phyloP scores from a whole-genome alignment of 768 basidiomycete species.

The Ramaria rubella region DNA sequence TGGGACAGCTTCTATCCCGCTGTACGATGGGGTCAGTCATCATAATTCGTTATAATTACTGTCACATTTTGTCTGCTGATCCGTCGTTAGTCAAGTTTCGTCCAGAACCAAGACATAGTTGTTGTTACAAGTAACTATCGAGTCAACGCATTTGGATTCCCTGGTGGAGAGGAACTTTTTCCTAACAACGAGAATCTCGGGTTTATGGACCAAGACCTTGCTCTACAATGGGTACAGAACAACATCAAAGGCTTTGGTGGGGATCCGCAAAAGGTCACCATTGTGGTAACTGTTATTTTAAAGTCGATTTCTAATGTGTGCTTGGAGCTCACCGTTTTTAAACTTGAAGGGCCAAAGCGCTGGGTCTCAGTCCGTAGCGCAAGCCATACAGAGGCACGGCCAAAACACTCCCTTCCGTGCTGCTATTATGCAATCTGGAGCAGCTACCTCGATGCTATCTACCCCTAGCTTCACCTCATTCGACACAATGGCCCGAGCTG shows the following conservation, averaged over 20 bases:
- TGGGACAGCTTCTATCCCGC: background rate
- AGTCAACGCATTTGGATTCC: constrained; percentile 49
- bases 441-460: background rate
- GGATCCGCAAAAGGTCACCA: constrained; percentile 36
- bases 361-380: background rate
- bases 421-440: constrained; percentile 41
- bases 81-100: background rate
- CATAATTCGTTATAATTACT: background rate
- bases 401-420: constrained; percentile 38
- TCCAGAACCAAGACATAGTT: background rate
- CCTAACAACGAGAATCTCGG: constrained; percentile 38
- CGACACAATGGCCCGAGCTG: constrained; percentile 14
- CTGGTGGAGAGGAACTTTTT: constrained; percentile 23
- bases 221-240: constrained; percentile 30
- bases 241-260: constrained; percentile 34
- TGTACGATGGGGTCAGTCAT: constrained; percentile 3
- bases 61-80: too few relatives aligned
- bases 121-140: constrained; percentile 37
- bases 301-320: too few relatives aligned
- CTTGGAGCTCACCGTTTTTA: background rate
- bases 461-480: constrained; percentile 29
- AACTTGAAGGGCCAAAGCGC: constrained; percentile 5
- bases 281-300: background rate
- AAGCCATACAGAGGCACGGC: constrained; percentile 6
- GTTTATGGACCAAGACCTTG: constrained; percentile 49